phyloP scores from a whole-genome alignment of 2,329 filamentous ascomycete genomes.

The Alternaria sp. region DNA sequence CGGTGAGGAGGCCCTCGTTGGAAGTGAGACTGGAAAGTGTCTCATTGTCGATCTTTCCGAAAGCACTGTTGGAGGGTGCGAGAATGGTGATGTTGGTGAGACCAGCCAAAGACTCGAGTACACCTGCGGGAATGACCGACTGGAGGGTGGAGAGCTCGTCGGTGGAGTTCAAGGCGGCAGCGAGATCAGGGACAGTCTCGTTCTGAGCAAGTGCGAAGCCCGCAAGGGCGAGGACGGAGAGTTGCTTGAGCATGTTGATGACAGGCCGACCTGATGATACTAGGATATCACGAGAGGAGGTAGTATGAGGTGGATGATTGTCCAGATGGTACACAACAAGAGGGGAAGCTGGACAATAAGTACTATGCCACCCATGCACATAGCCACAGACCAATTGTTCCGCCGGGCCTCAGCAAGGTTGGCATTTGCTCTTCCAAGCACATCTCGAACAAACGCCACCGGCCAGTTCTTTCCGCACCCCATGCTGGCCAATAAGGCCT shows the following conservation, averaged over 20 bases:
- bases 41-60: conserved; percentile 49
- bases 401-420: conserved; percentile 3
- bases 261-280: background rate
- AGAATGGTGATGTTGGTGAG: conserved; percentile 63
- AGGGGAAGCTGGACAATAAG: conserved; percentile 25
- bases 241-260: conserved; percentile 48
- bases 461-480: conserved; percentile 10
- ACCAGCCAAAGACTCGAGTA: conserved; percentile 47
- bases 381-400: conserved; percentile 6
- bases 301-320: background rate
- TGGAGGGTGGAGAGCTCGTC: conserved; percentile 40
- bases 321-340: conserved; percentile 4
- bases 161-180: conserved; percentile 24
- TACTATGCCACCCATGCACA: conserved; percentile 12
- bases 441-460: conserved; percentile 8
- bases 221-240: conserved; percentile 46
- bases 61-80: conserved; percentile 62
- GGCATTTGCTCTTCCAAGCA: conserved; percentile 21
- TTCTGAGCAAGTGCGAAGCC: conserved; percentile 41
- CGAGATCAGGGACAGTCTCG: conserved; percentile 20
- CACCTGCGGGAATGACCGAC: conserved; percentile 45
- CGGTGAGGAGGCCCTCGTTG: conserved; percentile 46
- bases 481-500: conserved; percentile 21
- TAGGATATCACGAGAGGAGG: background rate
- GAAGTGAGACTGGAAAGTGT: conserved; percentile 35